Conservation (phyloP, 192 early-diverging fungal genomes). For the Umbelopsis isabellina region DNA sequence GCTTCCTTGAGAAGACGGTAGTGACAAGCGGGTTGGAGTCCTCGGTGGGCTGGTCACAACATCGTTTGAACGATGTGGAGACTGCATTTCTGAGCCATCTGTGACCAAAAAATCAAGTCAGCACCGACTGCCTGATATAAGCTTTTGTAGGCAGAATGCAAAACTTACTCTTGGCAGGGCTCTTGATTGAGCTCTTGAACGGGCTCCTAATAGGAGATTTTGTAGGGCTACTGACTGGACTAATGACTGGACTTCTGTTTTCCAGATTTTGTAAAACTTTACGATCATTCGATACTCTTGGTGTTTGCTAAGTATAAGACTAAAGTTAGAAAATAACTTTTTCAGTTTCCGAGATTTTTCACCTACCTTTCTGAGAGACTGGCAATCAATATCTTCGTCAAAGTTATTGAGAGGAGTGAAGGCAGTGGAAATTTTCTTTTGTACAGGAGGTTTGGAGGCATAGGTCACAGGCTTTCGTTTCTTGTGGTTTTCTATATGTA, state of each 20-base stretch:
- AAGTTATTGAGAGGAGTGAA: slow-evolving; percentile 8
- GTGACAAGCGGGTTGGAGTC: not conserved
- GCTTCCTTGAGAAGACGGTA: not conserved
- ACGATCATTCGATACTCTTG: not conserved
- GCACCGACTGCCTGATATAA: too few species aligned
- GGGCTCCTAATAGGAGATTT: too few species aligned
- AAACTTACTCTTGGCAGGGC: too few species aligned
- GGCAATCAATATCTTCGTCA: not conserved
- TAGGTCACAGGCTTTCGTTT: slow-evolving; percentile 12
- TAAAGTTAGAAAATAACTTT: too few species aligned
- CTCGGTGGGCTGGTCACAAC: not conserved
- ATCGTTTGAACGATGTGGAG: too few species aligned
- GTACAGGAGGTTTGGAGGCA: not conserved
- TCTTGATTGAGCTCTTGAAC: too few species aligned
- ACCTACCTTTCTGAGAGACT: too few species aligned
- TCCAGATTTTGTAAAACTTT: not conserved
- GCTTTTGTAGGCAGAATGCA: too few species aligned
- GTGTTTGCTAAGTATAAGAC: not conserved
- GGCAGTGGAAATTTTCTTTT: not conserved
- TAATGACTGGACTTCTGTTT: not conserved
- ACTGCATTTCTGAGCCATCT: too few species aligned
- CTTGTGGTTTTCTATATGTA: not conserved
- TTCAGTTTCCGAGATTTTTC: too few species aligned
- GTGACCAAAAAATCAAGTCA: too few species aligned
- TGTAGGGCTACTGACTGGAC: not conserved